Evolutionary conservation across 1,139 yeast genomes (phyloP), one percentile per base, ranked within the genome.

Genomic region (Diutina pseudorugosa): DNA sequence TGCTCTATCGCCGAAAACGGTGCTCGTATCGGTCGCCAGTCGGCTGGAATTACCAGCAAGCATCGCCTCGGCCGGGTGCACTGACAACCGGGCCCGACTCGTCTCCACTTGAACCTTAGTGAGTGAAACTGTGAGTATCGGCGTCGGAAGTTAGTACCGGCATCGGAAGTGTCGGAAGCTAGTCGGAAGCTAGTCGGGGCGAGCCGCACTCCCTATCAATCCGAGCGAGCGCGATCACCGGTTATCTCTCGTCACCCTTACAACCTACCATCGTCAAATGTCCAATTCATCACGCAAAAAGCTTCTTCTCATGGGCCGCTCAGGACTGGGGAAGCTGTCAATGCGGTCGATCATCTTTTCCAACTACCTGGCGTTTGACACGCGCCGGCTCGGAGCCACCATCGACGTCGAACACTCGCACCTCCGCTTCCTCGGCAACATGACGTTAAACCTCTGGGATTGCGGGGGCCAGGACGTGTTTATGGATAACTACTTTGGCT

Each of bases 391-490:
- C 16, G 98, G 98, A 0, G 98, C 98, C 23, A 93, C 98, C 0
- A 91, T 94, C 56, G 98, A 94, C 63, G 98, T 93, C 25, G 98
- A 94, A 64, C 97, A 93, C 64, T 90, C 98, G 4, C 96, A 93
- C 67, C 72, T 93, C 53, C 73, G 98, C 54, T 91, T 93, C 63
- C 72, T 93, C 55, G 97, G 97, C 4, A 91, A 93, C 65, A 89
- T 93, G 95, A 90, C 97, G 1, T 75, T 93, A 54, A 93, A 93
- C 61, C 72, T 93, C 40, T 91, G 98, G 98, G 99, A 93, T 66
- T 93, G 98, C 69, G 99, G 98, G 59, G 96, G 95, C 3, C 99
- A 93, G 67, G 98, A 93, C 65, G 91, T 87, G 2, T 94, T 91
- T 61, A 91, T 94, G 52, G 52, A 51, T n/a, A 42, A 30, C 16